Evolutionary conservation across 225 moss, liverwort and hornwort genomes (phyloP), one percentile per base, ranked within the genome.

Genomic region (Takakia lepidozioides): DNA sequence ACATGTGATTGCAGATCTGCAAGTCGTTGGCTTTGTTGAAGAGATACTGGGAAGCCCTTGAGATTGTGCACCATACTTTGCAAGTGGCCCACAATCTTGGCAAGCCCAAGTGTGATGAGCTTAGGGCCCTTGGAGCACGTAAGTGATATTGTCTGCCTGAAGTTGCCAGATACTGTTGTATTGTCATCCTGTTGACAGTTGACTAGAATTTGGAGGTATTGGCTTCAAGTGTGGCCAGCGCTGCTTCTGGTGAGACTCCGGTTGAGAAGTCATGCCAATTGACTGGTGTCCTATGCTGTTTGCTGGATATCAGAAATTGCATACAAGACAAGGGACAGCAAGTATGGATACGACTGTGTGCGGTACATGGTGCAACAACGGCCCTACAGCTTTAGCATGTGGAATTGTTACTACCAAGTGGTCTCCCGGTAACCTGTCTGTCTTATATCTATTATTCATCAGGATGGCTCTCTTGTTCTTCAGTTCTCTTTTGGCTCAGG

Each of bases 351-450:
- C 49, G 77, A 83, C 54, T 98, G 98, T 78, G 91, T 98, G 3
- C 68, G 84, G 43, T 85, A 98, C 47, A 81, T 91, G 76, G 91
- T 98, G 42, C 68, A 87, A 45, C 98, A 91, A 67, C 74, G 72
- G 21, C 98, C 98, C 20, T 98, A 87, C 27, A 90, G 98, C 65
- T 80, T 57, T 38, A 83, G 79, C 54, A 78, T 83, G 59, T 98
- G 98, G 98, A 98, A 91, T 75, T 84, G 82, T 19, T 98, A 98
- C 62, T 98, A 87, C 66, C 87, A 98, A 78, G 85, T 98, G 51
- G 85, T 98, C 52, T 69, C 91, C 27, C 70, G 83, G 95, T 78
- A 38, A 68, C 61, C 22, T 25, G 19, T 25, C 40, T 8, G n/a
- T n/a, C n/a, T n/a, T n/a, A n/a, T n/a, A n/a, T n/a, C n/a, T 10